Percentiles rank a stretch among this genome's conserved stretches.
Evolutionary conservation across 2,329 filamentous ascomycete species (phyloP).

Genomic region (Hypoxylon sp.): DNA sequence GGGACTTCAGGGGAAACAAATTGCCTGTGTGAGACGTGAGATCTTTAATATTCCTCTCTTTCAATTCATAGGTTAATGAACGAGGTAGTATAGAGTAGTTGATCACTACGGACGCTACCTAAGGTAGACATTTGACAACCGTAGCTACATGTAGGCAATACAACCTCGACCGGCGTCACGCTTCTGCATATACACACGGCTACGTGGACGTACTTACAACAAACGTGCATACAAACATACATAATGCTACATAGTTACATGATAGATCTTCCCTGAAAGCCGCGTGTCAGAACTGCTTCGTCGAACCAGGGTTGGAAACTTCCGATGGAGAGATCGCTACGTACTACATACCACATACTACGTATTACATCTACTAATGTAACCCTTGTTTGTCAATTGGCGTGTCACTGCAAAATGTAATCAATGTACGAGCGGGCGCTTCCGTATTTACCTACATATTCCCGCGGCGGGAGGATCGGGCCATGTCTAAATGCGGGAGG

Average conservation of each 20-base stretch:
- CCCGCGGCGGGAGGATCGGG: conserved; percentile 43
- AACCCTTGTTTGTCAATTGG: conserved; percentile 23
- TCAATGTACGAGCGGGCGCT: conserved; percentile 40
- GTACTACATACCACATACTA: not conserved
- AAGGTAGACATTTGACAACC: conserved; percentile 21
- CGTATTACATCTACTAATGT: conserved; percentile 6
- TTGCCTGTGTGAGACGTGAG: conserved; percentile 30
- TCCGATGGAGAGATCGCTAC: conserved; percentile 23
- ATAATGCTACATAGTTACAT: conserved; percentile 6
- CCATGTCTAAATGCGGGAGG: conserved; percentile 43
- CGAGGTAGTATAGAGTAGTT: conserved; percentile 12
- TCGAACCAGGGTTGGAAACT: conserved; percentile 31
- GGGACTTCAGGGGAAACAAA: conserved; percentile 28
- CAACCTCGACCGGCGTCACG: conserved; percentile 33
- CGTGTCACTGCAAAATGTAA: conserved; percentile 8
- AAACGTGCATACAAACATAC: conserved; percentile 16
- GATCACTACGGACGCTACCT: conserved; percentile 16
- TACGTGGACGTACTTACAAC: conserved; percentile 40
- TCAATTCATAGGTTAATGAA: conserved; percentile 30
- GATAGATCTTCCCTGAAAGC: conserved; percentile 37
- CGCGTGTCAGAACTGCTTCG: conserved; percentile 36
- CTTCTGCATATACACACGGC: conserved; percentile 30
- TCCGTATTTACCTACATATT: conserved; percentile 35
- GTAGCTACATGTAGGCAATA: conserved; percentile 27
- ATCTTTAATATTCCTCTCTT: conserved; percentile 36